These are phyloP conservation scores for Trypanosomatidae sp. DNA, from an alignment of 208 protist species.

Conservation along the genomic window DNA sequence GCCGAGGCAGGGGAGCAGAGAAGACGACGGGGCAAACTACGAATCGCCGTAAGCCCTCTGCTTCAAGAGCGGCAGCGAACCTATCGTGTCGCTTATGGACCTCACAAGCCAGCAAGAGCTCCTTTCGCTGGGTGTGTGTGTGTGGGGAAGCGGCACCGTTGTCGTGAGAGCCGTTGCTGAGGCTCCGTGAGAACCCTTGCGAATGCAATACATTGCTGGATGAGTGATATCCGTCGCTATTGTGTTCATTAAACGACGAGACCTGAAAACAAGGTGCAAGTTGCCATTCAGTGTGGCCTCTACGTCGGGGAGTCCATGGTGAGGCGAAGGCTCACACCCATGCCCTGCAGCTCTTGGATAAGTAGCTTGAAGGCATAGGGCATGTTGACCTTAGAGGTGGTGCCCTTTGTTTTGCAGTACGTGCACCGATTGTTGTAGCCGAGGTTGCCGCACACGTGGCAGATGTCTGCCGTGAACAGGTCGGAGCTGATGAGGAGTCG, in stretches of 20 bases:
- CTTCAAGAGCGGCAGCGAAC: not conserved
- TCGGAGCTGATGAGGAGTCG: conserved; percentile 98
- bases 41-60: not conserved
- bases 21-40: not conserved
- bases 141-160: not conserved
- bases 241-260: not conserved
- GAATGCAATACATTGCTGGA: not conserved
- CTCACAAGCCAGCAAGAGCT: not conserved
- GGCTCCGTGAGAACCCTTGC: not conserved
- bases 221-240: not conserved
- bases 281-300: not conserved
- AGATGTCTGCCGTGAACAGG: conserved; percentile 96
- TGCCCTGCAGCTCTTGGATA: conserved; percentile 99
- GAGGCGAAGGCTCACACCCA: conserved; percentile 95
- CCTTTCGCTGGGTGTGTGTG: not conserved
- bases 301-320: conserved; percentile 31
- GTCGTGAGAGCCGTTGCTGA: not conserved
- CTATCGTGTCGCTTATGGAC: not conserved
- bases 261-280: not conserved
- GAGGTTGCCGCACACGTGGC: conserved; percentile 91
- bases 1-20: not conserved
- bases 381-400: conserved; percentile 93
- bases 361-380: conserved; percentile 99
- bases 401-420: conserved; percentile 91
- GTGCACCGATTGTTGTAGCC: conserved; percentile 93